A percentile compares a stretch with the other conserved stretches of the same genome.
Conservation (phyloP, 805 yeast species). For the Cyberlindnera euphorbiae region DNA sequence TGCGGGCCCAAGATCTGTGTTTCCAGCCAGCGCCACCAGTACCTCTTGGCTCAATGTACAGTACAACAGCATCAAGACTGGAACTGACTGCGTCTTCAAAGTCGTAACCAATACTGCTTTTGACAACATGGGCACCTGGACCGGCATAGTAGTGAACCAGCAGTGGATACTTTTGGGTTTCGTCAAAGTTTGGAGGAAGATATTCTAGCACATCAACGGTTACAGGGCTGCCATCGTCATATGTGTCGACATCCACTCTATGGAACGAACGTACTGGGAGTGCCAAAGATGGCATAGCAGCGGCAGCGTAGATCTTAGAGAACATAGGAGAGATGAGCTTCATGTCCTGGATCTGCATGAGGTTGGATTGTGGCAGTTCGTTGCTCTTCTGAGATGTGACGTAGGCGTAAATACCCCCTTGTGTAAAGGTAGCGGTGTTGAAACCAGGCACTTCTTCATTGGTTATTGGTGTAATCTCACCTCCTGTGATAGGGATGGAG, state of each 20-base stretch:
- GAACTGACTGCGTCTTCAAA: conserved; percentile 77
- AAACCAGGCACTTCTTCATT: conserved; percentile 53
- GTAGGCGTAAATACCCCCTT: conserved; percentile 64
- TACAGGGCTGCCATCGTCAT: too few relatives aligned
- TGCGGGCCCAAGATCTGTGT: conserved; percentile 75
- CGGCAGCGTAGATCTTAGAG: conserved; percentile 5
- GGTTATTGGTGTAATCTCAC: conserved; percentile 39
- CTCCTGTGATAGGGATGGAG: conserved; percentile 22
- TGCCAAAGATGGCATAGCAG: conserved; percentile 32
- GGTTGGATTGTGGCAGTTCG: conserved; percentile 62
- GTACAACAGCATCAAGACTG: conserved; percentile 75
- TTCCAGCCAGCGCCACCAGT: conserved; percentile 83
- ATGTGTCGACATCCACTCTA: conserved; percentile 39
- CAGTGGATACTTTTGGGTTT: conserved; percentile 59
- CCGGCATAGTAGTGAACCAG: conserved; percentile 95
- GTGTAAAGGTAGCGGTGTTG: conserved; percentile 64
- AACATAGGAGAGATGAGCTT: conserved; percentile 6
- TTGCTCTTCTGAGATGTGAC: conserved; percentile 70
- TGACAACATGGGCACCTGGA: conserved; percentile 86
- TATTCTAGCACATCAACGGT: conserved; percentile 68
- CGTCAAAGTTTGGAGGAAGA: conserved; percentile 67
- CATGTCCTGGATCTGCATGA: conserved; percentile 43
- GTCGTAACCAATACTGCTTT: conserved; percentile 49
- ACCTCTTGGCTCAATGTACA: conserved; percentile 95
- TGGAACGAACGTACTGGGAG: conserved; percentile 52